Evolutionary conservation across 2,329 filamentous ascomycete genomes (phyloP).

Genomic region (Diaporthe nobilis): DNA sequence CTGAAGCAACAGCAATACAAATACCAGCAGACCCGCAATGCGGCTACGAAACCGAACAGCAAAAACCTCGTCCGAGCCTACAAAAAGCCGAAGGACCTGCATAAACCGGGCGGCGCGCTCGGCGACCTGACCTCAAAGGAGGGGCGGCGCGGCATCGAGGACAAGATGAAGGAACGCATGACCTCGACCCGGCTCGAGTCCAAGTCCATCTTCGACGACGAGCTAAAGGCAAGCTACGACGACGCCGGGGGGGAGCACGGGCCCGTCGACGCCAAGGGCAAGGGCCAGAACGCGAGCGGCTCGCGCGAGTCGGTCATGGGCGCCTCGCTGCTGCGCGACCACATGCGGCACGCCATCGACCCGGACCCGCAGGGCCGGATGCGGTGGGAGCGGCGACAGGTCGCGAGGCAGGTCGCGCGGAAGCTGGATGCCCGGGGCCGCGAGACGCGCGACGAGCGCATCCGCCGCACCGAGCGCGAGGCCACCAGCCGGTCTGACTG

Average conservation of each 20-base stretch:
- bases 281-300: slow-evolving; percentile 54
- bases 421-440: slow-evolving; percentile 72
- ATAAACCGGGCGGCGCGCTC: slow-evolving; percentile 35
- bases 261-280: slow-evolving; percentile 46
- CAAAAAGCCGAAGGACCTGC: slow-evolving; percentile 46
- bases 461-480: slow-evolving; percentile 75
- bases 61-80: slow-evolving; percentile 51
- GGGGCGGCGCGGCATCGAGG: slow-evolving; percentile 56
- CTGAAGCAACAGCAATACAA: slow-evolving; percentile 30
- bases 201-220: slow-evolving; percentile 76
- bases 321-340: slow-evolving; percentile 59
- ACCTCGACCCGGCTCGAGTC: slow-evolving; percentile 58
- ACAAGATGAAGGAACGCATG: slow-evolving; percentile 59
- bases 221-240: slow-evolving; percentile 56
- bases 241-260: neutral
- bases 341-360: slow-evolving; percentile 76
- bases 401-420: slow-evolving; percentile 80
- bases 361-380: slow-evolving; percentile 80
- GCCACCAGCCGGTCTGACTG: slow-evolving; percentile 74
- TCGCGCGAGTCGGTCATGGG: slow-evolving; percentile 45
- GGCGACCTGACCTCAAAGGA: slow-evolving; percentile 49
- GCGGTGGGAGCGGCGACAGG: slow-evolving; percentile 86
- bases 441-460: slow-evolving; percentile 71
- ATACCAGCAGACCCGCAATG: slow-evolving; percentile 29
- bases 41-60: slow-evolving; percentile 45